Base-by-base conservation (phyloP, 768 basidiomycete species). In the Tricholoma hemisulphureum region DNA sequence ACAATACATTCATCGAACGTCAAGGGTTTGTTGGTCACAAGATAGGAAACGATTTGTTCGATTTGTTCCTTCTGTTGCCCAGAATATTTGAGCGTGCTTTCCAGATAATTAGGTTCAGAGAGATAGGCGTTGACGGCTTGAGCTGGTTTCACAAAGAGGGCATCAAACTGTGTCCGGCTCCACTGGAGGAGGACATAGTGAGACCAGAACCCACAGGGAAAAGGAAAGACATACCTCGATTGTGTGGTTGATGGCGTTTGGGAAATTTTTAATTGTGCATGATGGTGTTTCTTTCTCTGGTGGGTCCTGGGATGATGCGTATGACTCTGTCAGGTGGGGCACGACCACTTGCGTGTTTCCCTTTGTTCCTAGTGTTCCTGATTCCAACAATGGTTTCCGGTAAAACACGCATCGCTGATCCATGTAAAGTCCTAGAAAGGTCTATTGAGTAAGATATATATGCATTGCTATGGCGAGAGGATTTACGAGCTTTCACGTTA, bases 181-280 rank as follows among this genome's bases (percentile, higher is more conserved):
- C 97, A 99, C 93, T 93, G 65, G 56, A 51, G 56, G 51, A 58
- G 41, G 32, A 31, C 6, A 34, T 23, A 23, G 18, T 43, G 32
- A 50, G 31, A 10, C 18, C 20, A 35, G 46, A 7, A 11, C 18
- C 56, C 14, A 23, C n/a, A 52, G 8, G 21, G 37, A 16, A n/a
- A n/a, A 21, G 4, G 37, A 18, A 29, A 7, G 2, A 69, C 81
- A 28, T 55, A 91, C 93, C 80, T 98, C 94, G 58, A 99, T 99
- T 6, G 95, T 97, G 75, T 99, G 97, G 63, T 93, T 89, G 65
- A 98, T 98, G 23, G 90, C 89, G 70, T 99, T 95, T 9, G 97
- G 97, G 83, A 98, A 99, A 75, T 93, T 98, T 79, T 98, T 98
- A 71, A 98, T 89, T 1, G 97, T 99, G 73, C 97, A 99, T 23